Evolutionary conservation across 1,284 basidiomycete genomes (phyloP), one percentile per base, ranked within the genome.

Genomic region (Rhodotorula glutinis): DNA sequence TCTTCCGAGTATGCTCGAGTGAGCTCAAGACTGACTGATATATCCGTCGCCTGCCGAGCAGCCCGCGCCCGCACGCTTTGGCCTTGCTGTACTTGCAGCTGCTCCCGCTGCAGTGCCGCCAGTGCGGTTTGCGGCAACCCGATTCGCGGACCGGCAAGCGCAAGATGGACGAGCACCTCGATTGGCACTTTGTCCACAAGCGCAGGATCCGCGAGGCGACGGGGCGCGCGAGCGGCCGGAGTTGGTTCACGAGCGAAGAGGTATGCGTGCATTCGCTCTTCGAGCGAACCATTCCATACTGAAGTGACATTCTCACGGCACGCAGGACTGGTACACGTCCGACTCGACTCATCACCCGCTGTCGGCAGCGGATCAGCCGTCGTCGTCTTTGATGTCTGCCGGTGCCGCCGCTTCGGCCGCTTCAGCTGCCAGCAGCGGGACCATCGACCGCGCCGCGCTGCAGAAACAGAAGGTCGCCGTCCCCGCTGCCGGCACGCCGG

Each of bases 101-200:
- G 66, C 82, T 95, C 29, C 84, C 89, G 16, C 81, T 86, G 29
- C 89, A 92, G 79, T 98, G 95, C 83, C 92, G 89, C 79, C 95
- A 98, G 77, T 98, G 95, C 81, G 91, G 90, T 16, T 82, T 91
- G 69, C 87, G 96, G 61, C 97, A 95, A 79, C 82, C 88, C 53
- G 87, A 90, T 71, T 86, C 85, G 49, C 77, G 80, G 33, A 77
- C 81, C 58, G 91, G 91, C 70, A 91, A 89, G 80, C 87, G 87
- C 76, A 83, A 83, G 33, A 85, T 94, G 82, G 87, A 96, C 74
- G 85, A 88, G 62, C 96, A 99, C 77, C 84, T 98, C 74, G 96
- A 99, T 78, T 91, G 92, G 89, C 96, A 99, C 80, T 98, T 97
- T 81, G 85, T 88, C 74, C 90, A 96, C 76, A 98, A 98, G 77